Percentiles rank a stretch among this genome's conserved stretches.
These are phyloP conservation scores for Pugionium cornutum DNA, from an alignment of 345 rosid genomes.

Conservation along the genomic window DNA sequence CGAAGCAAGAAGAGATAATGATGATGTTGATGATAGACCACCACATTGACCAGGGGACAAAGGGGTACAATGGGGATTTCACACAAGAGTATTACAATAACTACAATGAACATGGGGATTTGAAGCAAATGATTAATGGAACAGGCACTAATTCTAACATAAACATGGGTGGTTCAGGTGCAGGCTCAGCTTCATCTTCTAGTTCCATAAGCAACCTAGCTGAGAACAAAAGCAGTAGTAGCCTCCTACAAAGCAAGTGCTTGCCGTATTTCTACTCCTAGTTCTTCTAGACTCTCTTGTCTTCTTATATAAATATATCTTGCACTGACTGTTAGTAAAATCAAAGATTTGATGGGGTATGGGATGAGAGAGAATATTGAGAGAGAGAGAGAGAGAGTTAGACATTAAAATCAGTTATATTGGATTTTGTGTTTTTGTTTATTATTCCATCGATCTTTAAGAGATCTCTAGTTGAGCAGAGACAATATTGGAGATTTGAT, in stretches of 20 bases:
- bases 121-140: constrained; percentile 63
- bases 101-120: constrained; percentile 53
- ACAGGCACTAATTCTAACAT: constrained; percentile 41
- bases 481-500: constrained; percentile 29
- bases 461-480: constrained; percentile 29
- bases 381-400: constrained; percentile 24
- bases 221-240: constrained; percentile 58
- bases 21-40: constrained; percentile 39
- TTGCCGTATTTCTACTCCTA: constrained; percentile 56
- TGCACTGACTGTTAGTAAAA: constrained; percentile 55
- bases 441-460: constrained; percentile 10
- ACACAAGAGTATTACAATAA: constrained; percentile 42
- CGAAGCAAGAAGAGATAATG: constrained; percentile 58
- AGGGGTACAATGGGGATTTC: constrained; percentile 40
- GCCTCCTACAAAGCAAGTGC: constrained; percentile 48
- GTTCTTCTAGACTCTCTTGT: constrained; percentile 39
- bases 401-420: constrained; percentile 27
- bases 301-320: constrained; percentile 39
- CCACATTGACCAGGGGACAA: constrained; percentile 42
- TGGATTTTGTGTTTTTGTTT: constrained; percentile 32
- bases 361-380: constrained; percentile 38
- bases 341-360: constrained; percentile 77
- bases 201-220: constrained; percentile 46
- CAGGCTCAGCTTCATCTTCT: constrained; percentile 33
- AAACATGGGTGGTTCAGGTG: constrained; percentile 35